Conservation (phyloP, 2,329 filamentous ascomycete genomes). For the Knufia fluminis region DNA sequence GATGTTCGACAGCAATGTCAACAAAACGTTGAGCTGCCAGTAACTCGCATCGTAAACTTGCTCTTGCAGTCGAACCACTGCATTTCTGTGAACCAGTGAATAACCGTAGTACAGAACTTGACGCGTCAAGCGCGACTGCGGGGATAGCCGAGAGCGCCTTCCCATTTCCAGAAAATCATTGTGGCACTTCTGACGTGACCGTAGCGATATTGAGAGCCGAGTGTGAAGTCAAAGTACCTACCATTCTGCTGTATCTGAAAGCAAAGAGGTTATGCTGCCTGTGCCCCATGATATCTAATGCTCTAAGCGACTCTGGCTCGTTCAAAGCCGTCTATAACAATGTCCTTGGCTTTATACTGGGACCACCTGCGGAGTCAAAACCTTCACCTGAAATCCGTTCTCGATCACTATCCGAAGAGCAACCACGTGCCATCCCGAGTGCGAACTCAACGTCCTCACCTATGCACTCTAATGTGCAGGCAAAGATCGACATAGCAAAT, state of each 20-base stretch:
- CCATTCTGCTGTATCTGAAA: no score
- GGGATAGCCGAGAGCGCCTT: background rate
- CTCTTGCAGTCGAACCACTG: no score
- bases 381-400: background rate
- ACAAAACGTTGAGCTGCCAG: no score
- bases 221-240: no score
- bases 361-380: background rate
- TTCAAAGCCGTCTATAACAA: background rate
- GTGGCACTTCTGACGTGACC: slow-evolving; percentile 2
- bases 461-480: background rate
- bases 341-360: no score
- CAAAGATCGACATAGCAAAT: background rate
- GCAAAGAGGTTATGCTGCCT: background rate
- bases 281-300: background rate
- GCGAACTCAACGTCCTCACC: background rate
- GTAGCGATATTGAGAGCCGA: background rate
- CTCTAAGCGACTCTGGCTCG: background rate
- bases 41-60: no score
- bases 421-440: background rate
- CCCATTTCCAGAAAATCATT: background rate
- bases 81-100: background rate
- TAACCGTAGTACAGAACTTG: background rate
- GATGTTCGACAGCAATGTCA: background rate
- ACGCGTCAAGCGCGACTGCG: slow-evolving; percentile 5
- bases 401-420: background rate